These are phyloP conservation scores for Bondarzewia mesenterica DNA, from an alignment of 1,284 basidiomycete species.

Conservation along the genomic window DNA sequence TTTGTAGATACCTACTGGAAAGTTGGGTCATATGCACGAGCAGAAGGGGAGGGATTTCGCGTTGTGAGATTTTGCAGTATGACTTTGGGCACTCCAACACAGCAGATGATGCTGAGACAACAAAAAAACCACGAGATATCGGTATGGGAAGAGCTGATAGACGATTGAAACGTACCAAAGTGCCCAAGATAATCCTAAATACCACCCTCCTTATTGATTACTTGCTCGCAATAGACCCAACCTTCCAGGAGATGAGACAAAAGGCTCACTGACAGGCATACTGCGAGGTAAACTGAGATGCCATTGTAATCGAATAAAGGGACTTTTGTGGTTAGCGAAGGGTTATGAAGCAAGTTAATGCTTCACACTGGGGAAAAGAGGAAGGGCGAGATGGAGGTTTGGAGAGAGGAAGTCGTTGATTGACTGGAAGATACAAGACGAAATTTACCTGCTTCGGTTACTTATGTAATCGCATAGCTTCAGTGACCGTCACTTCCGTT, in stretches of 20 bases:
- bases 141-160: background rate
- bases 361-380: conserved; percentile 6
- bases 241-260: conserved; percentile 8
- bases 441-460: background rate
- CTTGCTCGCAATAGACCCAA: background rate
- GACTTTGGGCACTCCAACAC: conserved; percentile 5
- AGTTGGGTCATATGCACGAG: background rate
- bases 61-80: no score
- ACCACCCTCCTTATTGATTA: conserved; percentile 1
- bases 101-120: background rate
- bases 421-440: background rate
- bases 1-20: background rate
- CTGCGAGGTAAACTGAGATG: conserved; percentile 63
- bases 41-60: no score
- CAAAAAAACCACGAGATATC: background rate
- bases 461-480: no score
- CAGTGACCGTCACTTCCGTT: no score
- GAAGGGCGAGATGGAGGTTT: background rate
- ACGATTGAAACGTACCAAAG: background rate
- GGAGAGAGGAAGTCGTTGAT: background rate
- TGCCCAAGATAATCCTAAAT: background rate
- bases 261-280: conserved; percentile 61
- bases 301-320: conserved; percentile 32
- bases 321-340: conserved; percentile 23
- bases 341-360: conserved; percentile 54